A percentile compares a stretch with the other conserved stretches of the same genome.
These are phyloP conservation scores for Melanogaster broomeanus DNA, from an alignment of 768 basidiomycete genomes.

Conservation along the genomic window DNA sequence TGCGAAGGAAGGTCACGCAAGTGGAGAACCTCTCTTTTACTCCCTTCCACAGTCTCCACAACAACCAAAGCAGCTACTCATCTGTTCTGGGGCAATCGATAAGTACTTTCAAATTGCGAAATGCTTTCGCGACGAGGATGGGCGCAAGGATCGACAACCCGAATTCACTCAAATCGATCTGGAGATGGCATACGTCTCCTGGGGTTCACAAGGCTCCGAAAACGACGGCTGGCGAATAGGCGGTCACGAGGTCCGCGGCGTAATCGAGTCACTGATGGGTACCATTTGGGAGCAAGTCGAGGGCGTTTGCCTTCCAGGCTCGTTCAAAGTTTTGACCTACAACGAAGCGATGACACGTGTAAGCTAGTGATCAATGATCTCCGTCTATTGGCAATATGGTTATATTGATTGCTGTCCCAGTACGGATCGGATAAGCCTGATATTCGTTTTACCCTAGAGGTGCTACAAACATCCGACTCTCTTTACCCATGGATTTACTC, in stretches of 20 bases:
- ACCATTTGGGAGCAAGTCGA: slow-evolving; percentile 76
- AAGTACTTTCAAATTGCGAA: slow-evolving; percentile 91
- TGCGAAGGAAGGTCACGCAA: slow-evolving; percentile 24
- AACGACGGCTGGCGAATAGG: slow-evolving; percentile 77
- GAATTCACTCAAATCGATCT: slow-evolving; percentile 98
- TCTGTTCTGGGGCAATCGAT: slow-evolving; percentile 87
- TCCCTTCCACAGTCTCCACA: slow-evolving; percentile 94
- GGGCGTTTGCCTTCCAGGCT: slow-evolving; percentile 55
- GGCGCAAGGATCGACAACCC: slow-evolving; percentile 91
- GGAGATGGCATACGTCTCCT: slow-evolving; percentile 94
- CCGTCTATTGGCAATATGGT: slow-evolving; percentile 16
- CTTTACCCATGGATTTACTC: slow-evolving; percentile 9
- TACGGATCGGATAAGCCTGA: slow-evolving; percentile 97
- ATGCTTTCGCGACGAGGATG: slow-evolving; percentile 96
- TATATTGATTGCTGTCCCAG: slow-evolving; percentile 41
- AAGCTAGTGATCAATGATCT: slow-evolving; percentile 28
- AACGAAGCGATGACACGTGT: slow-evolving; percentile 88
- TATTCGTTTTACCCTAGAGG: slow-evolving; percentile 85
- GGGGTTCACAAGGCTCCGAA: slow-evolving; percentile 46
- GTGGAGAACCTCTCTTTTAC: slow-evolving; percentile 59
- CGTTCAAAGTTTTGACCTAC: slow-evolving; percentile 86
- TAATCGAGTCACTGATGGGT: slow-evolving; percentile 74
- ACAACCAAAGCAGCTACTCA: slow-evolving; percentile 92
- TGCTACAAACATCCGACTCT: slow-evolving; percentile 34
- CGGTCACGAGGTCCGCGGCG: slow-evolving; percentile 75